phyloP scores from a whole-genome alignment of 2,329 filamentous ascomycete species.

The Fusarium veterinarium region DNA sequence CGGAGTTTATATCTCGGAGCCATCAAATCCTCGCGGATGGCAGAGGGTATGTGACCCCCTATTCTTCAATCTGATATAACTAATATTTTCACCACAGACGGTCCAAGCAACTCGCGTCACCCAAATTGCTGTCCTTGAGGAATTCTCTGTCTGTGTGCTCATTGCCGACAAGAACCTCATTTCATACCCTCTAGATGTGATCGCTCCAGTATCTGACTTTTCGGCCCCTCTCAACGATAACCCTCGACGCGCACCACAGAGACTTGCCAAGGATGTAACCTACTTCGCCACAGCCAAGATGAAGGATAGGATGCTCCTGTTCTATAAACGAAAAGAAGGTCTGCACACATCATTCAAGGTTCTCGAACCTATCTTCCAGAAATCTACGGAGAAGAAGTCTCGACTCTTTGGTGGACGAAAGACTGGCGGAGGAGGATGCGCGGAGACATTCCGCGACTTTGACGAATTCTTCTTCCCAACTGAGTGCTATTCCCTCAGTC shows the following conservation, averaged over 20 bases:
- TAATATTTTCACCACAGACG: constrained; percentile 62
- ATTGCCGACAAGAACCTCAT: constrained; percentile 92
- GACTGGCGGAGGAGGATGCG: constrained; percentile 73
- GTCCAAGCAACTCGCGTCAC: constrained; percentile 83
- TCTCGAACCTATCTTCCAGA: constrained; percentile 94
- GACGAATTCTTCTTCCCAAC: constrained; percentile 98
- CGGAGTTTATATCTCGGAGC: constrained; percentile 90
- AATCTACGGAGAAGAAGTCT: constrained; percentile 84
- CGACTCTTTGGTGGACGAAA: constrained; percentile 72
- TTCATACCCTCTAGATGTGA: constrained; percentile 91
- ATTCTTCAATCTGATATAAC: neutral
- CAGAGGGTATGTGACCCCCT: constrained; percentile 72
- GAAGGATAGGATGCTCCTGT: constrained; percentile 94
- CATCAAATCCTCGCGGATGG: constrained; percentile 92
- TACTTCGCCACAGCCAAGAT: constrained; percentile 97
- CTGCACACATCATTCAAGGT: constrained; percentile 96
- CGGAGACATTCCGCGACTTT: constrained; percentile 97
- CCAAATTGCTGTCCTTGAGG: constrained; percentile 93
- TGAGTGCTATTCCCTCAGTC: constrained; percentile 93
- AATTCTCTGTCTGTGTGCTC: constrained; percentile 92
- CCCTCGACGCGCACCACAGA: constrained; percentile 86
- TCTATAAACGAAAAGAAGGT: constrained; percentile 96
- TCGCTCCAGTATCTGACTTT: constrained; percentile 73
- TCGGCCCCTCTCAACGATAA: constrained; percentile 75
- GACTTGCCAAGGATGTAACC: constrained; percentile 90